A percentile compares a stretch with the other conserved stretches of the same genome.
Conservation (phyloP, 192 early-diverging fungal species). For the Dimargaris xerosporica region DNA sequence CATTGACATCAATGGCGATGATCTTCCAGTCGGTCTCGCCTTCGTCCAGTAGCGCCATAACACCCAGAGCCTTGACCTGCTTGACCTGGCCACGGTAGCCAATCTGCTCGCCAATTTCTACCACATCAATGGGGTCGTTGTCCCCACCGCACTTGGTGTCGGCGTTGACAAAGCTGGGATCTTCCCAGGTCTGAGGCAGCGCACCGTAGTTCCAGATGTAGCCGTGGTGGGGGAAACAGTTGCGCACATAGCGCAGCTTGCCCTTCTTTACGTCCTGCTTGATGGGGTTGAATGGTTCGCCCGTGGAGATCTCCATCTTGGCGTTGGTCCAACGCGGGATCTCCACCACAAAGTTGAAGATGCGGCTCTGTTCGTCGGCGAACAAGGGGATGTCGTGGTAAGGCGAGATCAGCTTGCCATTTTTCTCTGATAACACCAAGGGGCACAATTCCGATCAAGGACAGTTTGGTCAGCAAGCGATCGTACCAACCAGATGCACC, state of each 20-base stretch:
- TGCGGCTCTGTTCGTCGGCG: conserved; percentile 77
- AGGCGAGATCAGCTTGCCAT: conserved; percentile 75
- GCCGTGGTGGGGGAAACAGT: conserved; percentile 99
- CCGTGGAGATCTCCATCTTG: conserved; percentile 97
- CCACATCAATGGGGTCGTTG: conserved; percentile 95
- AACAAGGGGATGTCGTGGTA: conserved; percentile 98
- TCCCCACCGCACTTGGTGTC: conserved; percentile 95
- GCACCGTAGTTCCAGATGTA: conserved; percentile 99
- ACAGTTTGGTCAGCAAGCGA: no score
- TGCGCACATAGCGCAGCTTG: conserved; percentile 94
- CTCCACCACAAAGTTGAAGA: conserved; percentile 98
- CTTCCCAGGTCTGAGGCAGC: conserved; percentile 99
- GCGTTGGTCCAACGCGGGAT: conserved; percentile 98
- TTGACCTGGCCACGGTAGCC: conserved; percentile 90
- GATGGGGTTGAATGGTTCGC: conserved; percentile 95
- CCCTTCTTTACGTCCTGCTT: conserved; percentile 99
- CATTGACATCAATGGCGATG: conserved; percentile 93
- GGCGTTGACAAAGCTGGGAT: conserved; percentile 71
- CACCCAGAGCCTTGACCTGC: conserved; percentile 97
- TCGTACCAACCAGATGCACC: no score
- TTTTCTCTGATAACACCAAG: conserved; percentile 27
- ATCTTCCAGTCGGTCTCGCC: conserved; percentile 99
- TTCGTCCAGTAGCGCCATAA: conserved; percentile 98
- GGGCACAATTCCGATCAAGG: no score
- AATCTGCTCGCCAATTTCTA: conserved; percentile 94